A percentile compares a stretch with the other conserved stretches of the same genome.
Evolutionary conservation across 306 rosid species (phyloP).

Genomic region (Castanea sativa): DNA sequence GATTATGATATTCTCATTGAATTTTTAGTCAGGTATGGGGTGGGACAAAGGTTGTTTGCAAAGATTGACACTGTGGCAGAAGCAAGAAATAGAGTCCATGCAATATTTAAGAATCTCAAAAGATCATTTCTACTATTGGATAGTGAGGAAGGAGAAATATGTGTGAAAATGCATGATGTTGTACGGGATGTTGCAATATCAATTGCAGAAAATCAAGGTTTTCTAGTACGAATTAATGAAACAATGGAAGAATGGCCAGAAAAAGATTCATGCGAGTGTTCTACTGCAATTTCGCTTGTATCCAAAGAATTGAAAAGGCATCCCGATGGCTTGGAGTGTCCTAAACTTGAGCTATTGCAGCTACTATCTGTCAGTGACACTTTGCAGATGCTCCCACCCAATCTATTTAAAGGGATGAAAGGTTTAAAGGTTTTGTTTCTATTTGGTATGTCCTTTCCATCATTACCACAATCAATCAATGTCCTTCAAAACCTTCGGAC

Average conservation of each 20-base stretch:
- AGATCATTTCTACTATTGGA: slow-evolving; percentile 15
- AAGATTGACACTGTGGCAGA: neutral
- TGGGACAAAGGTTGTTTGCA: slow-evolving; percentile 20
- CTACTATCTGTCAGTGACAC: too few relatives aligned
- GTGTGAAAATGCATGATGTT: neutral
- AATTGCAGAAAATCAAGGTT: neutral
- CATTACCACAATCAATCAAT: neutral
- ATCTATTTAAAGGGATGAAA: neutral
- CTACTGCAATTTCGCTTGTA: neutral
- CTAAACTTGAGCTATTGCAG: neutral
- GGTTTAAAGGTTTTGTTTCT: neutral
- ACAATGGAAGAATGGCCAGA: neutral
- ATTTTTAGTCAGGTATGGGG: slow-evolving; percentile 2
- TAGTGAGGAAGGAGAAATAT: too few relatives aligned
- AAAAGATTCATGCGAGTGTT: neutral
- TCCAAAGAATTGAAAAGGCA: too few relatives aligned
- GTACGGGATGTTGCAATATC: neutral
- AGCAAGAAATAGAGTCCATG: slow-evolving; percentile 18
- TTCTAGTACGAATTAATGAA: neutral
- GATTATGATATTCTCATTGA: slow-evolving; percentile 18
- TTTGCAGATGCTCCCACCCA: neutral
- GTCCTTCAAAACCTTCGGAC: neutral
- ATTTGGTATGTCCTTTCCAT: neutral
- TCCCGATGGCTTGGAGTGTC: neutral
- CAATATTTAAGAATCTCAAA: slow-evolving; percentile 18